These are phyloP conservation scores for Russula sp. DNA, from an alignment of 768 basidiomycete genomes.

Conservation along the genomic window DNA sequence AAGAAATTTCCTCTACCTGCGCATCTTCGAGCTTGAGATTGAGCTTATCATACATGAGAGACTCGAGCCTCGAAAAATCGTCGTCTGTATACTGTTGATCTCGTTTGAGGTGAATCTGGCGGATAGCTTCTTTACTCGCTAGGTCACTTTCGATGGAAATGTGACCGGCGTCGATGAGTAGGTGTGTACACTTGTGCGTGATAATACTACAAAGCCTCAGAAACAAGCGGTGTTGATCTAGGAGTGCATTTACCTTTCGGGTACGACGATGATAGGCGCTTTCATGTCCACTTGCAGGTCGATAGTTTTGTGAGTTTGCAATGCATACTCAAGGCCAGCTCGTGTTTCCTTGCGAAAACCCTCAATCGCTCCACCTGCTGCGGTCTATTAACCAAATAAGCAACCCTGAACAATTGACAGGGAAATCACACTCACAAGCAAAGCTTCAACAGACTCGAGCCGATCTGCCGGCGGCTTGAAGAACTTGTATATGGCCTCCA, in stretches of 20 bases:
- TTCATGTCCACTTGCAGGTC: conserved; percentile 97
- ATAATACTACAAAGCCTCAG: conserved; percentile 50
- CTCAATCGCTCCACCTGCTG: conserved; percentile 89
- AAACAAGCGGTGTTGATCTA: conserved; percentile 11
- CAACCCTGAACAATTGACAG: conserved; percentile 3
- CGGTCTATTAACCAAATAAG: conserved; percentile 47
- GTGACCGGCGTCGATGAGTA: conserved; percentile 94
- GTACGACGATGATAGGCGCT: conserved; percentile 94
- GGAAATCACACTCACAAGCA: conserved; percentile 52
- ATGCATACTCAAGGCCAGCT: conserved; percentile 87
- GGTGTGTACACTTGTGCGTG: conserved; percentile 69
- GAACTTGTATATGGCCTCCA: conserved; percentile 88
- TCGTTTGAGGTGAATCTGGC: conserved; percentile 74
- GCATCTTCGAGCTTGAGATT: conserved; percentile 78
- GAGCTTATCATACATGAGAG: conserved; percentile 93
- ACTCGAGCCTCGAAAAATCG: conserved; percentile 81
- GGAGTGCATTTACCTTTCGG: conserved; percentile 65
- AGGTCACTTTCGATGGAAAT: conserved; percentile 90
- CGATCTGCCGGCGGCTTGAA: conserved; percentile 93
- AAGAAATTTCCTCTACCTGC: conserved; percentile 51
- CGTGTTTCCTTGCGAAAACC: conserved; percentile 91
- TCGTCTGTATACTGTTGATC: conserved; percentile 80
- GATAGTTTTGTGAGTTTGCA: conserved; percentile 91
- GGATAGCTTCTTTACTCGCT: conserved; percentile 74
- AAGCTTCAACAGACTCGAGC: conserved; percentile 89